Evolutionary conservation across 2,329 filamentous ascomycete species (phyloP).

Genomic region (Trichophyton rubrum): DNA sequence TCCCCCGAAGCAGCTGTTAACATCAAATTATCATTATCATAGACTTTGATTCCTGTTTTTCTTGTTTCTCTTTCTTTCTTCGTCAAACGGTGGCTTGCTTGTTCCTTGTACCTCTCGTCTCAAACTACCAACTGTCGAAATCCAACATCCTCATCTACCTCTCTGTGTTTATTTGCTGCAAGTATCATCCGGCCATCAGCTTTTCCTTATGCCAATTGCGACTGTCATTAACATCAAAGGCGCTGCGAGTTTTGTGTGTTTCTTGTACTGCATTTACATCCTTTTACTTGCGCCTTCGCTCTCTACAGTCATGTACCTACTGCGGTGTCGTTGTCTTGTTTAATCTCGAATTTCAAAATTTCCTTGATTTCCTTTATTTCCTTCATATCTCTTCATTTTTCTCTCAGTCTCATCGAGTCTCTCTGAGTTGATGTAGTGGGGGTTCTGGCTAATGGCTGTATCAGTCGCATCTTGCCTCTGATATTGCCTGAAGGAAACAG

Average conservation of each 20-base stretch:
- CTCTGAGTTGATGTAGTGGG: neutral
- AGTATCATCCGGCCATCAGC: neutral
- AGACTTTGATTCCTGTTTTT: neutral
- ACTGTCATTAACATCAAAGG: conserved; percentile 1
- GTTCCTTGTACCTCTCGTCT: neutral
- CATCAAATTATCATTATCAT: conserved; percentile 1
- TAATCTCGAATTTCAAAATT: neutral
- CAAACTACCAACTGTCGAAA: neutral
- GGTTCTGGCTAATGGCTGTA: neutral
- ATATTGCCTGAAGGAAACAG: neutral
- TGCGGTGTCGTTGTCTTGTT: neutral
- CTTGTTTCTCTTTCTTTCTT: too few species aligned
- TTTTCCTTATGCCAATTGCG: neutral
- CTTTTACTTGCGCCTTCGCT: conserved; percentile 7
- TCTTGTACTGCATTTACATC: conserved; percentile 2
- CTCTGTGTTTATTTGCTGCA: neutral
- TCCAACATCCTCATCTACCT: neutral
- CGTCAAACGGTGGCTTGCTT: neutral
- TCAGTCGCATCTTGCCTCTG: neutral
- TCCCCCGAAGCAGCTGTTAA: neutral
- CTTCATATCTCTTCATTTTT: neutral
- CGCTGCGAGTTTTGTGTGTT: neutral
- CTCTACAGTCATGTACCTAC: conserved; percentile 2
- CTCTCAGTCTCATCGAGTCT: neutral
- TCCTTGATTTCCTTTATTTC: neutral